Base-by-base conservation (phyloP, 192 early-diverging fungal genomes). In the Coemansia sp. region DNA sequence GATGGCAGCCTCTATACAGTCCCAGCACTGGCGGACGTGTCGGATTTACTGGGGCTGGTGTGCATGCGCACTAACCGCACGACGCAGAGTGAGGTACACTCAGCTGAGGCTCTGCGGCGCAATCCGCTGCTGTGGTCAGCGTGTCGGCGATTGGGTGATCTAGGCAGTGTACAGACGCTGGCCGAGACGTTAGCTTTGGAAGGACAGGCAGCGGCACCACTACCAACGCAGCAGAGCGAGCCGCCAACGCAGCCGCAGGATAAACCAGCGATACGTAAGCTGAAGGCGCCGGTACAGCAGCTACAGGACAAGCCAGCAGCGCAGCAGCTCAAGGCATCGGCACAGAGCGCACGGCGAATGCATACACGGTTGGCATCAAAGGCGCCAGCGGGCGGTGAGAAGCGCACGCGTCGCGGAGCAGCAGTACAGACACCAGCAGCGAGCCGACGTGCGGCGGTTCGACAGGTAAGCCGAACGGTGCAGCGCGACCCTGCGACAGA, bases 51-150 rank as follows among this genome's bases (percentile, higher is more conserved):
- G 10, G 82, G 70, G 5, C 19, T 76, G 64, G 70, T 79, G 32
- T 79, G 77, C 52, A 27, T 79, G 16, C 76, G 73, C 7, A 79
- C 76, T 0, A 76, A 76, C 24, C 73, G 82, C 6, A 53, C 56
- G 3, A 52, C 64, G 1, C 73, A 76, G 55, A 78, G 76, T 62
- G 64, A 75, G 41, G 49, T 49, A 5, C 69, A 76, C 23, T 78
- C 77, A 3, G 38, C 59, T 9, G 73, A 75, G 9, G 68, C 73
- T 4, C 47, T 83, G 26, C 61, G 55, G n/a, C 64, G 70, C 25
- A 78, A 83, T 31, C 82, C 73, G 18, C 55, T 79, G 27, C 62
- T 65, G 47, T 83, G 82, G 82, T 74, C 76, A 7, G 53, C 82
- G 9, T 83, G 70, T 22, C 69, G 77, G 5, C 69, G 77, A 23